Conservation (phyloP, 2,329 filamentous ascomycete genomes). For the Penicillium sp. region DNA sequence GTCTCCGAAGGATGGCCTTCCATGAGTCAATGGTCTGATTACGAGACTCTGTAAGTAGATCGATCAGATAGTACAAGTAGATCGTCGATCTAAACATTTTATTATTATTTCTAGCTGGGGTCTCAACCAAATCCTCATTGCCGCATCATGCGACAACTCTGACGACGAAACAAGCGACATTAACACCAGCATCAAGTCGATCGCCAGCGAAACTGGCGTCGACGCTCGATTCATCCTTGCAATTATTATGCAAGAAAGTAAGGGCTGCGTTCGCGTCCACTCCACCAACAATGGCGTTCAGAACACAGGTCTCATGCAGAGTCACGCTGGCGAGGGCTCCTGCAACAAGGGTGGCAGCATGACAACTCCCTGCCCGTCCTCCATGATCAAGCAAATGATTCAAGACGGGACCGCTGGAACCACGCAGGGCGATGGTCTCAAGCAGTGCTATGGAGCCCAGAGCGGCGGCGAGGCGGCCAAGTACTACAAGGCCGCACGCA, state of each 20-base stretch:
- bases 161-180: slow-evolving; percentile 32
- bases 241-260: slow-evolving; percentile 48
- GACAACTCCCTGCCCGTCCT: slow-evolving; percentile 25
- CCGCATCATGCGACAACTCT: slow-evolving; percentile 21
- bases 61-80: slow-evolving; percentile 18
- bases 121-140: slow-evolving; percentile 15
- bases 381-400: slow-evolving; percentile 40
- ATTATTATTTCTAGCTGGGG: slow-evolving; percentile 8
- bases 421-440: slow-evolving; percentile 34
- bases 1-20: slow-evolving; percentile 27
- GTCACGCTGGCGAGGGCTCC: slow-evolving; percentile 28
- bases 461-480: slow-evolving; percentile 21
- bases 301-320: slow-evolving; percentile 45
- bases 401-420: slow-evolving; percentile 41
- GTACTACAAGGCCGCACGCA: slow-evolving; percentile 38
- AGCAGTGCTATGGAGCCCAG: slow-evolving; percentile 31
- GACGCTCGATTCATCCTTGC: slow-evolving; percentile 46
- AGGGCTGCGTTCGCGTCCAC: slow-evolving; percentile 45
- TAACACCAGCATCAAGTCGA: slow-evolving; percentile 33
- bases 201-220: slow-evolving; percentile 30
- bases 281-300: slow-evolving; percentile 43
- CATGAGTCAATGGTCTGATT: slow-evolving; percentile 20
- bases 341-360: slow-evolving; percentile 35
- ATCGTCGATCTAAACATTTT: slow-evolving; percentile 12
- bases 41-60: slow-evolving; percentile 24